Conservation (phyloP, 345 rosid genomes). For the Moricandia moricandioides region DNA sequence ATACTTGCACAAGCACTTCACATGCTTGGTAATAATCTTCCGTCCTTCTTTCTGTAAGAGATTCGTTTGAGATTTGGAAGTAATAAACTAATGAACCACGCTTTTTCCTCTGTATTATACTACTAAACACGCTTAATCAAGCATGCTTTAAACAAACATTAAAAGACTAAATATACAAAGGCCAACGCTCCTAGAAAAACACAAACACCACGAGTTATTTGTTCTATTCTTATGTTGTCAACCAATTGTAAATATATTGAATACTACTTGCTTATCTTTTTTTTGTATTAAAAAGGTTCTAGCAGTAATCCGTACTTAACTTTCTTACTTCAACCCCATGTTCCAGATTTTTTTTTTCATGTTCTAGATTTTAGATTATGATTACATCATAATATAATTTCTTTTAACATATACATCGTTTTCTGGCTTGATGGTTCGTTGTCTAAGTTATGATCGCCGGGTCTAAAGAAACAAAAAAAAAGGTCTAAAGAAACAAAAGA, state of each 20-base stretch:
- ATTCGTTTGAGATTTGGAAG: not conserved
- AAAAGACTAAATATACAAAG: not conserved
- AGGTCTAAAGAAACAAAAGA: not conserved
- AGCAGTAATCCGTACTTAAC: not conserved
- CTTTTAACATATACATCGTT: not conserved
- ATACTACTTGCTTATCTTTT: not conserved
- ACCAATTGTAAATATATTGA: not conserved
- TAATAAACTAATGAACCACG: not conserved
- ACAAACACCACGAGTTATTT: not conserved
- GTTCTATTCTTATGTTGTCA: not conserved
- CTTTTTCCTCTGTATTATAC: not conserved
- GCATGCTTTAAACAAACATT: slow-evolving; percentile 11
- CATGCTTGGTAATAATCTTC: not conserved
- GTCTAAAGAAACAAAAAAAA: not conserved
- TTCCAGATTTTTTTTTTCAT: too few relatives aligned
- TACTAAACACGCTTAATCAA: slow-evolving; percentile 2
- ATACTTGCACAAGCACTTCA: not conserved
- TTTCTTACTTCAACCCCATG: not conserved
- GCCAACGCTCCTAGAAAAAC: slow-evolving; percentile 15
- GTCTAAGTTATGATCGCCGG: not conserved
- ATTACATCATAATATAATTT: not conserved
- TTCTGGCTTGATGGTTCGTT: not conserved
- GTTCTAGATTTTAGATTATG: not conserved
- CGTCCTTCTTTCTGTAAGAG: not conserved
- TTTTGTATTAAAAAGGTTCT: too few relatives aligned